phyloP scores from a whole-genome alignment of 805 yeast genomes.

The Kazachstania taianensis region DNA sequence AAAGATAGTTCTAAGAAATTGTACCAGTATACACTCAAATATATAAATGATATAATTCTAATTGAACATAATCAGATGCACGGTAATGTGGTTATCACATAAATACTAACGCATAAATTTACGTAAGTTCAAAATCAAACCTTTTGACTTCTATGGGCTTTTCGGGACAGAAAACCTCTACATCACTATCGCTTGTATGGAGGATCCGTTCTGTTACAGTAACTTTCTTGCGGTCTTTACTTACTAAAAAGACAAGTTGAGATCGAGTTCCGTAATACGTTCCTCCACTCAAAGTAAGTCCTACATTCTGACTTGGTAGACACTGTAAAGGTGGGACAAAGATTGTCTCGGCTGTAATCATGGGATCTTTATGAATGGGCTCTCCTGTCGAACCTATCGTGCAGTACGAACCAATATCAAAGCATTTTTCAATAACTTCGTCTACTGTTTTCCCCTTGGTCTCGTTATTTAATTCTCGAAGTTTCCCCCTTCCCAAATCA shows the following conservation, averaged over 20 bases:
- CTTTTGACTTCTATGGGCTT: slow-evolving; percentile 17
- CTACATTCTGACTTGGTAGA: slow-evolving; percentile 22
- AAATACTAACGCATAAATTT: neutral
- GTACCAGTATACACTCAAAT: neutral
- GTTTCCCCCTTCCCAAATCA: slow-evolving; percentile 38
- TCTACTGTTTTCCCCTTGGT: slow-evolving; percentile 26
- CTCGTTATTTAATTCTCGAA: slow-evolving; percentile 28
- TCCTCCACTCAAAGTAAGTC: slow-evolving; percentile 33
- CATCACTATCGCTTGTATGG: slow-evolving; percentile 38
- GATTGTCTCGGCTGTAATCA: slow-evolving; percentile 45
- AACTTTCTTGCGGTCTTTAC: slow-evolving; percentile 36
- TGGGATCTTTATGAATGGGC: slow-evolving; percentile 21
- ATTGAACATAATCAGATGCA: too few species aligned
- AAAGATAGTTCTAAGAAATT: too few species aligned
- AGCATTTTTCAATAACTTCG: slow-evolving; percentile 35
- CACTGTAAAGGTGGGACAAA: slow-evolving; percentile 59
- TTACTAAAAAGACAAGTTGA: slow-evolving; percentile 64
- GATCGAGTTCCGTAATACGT: slow-evolving; percentile 77
- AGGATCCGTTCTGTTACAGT: slow-evolving; percentile 55
- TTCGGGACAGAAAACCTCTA: slow-evolving; percentile 9
- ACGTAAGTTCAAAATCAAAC: slow-evolving; percentile 16
- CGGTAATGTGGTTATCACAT: too few species aligned
- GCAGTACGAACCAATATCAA: slow-evolving; percentile 44
- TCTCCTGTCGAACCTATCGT: slow-evolving; percentile 28
- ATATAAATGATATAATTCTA: neutral